Percentiles rank a stretch among this genome's conserved stretches.
These are phyloP conservation scores for Trichoderma oligosporum DNA, from an alignment of 2,329 filamentous ascomycete genomes.

Conservation along the genomic window DNA sequence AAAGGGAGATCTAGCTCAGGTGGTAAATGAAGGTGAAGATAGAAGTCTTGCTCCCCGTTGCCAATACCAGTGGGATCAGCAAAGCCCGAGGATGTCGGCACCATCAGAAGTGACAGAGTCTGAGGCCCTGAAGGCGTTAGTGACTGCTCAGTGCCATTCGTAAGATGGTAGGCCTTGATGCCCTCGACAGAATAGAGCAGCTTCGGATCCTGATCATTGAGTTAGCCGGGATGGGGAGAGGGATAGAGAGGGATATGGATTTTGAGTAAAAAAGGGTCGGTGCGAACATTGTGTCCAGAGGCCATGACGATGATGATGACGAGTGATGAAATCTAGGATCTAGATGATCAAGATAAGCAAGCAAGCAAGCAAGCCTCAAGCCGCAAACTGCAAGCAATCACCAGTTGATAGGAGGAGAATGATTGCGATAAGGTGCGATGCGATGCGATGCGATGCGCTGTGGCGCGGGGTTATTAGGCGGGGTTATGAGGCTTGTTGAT, in stretches of 20 bases:
- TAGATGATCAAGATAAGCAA: background rate
- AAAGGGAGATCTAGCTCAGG: slow-evolving; percentile 91
- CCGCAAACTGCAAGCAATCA: background rate
- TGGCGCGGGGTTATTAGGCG: background rate
- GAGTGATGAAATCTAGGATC: background rate
- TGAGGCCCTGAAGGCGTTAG: slow-evolving; percentile 84
- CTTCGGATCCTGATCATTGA: slow-evolving; percentile 51
- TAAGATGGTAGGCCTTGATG: slow-evolving; percentile 86
- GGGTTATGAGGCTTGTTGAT: background rate
- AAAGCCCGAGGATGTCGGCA: slow-evolving; percentile 78
- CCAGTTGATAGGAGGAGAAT: background rate
- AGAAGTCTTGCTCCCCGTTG: slow-evolving; percentile 80
- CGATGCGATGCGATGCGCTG: background rate
- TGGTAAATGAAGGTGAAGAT: slow-evolving; percentile 89
- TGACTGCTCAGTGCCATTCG: slow-evolving; percentile 77
- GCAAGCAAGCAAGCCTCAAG: background rate
- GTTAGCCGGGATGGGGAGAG: background rate
- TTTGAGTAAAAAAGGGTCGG: background rate
- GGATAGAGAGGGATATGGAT: background rate
- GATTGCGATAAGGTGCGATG: background rate
- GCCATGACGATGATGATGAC: slow-evolving; percentile 4
- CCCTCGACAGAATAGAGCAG: slow-evolving; percentile 71
- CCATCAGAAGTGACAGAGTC: slow-evolving; percentile 91
- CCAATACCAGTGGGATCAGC: slow-evolving; percentile 53
- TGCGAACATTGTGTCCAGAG: slow-evolving; percentile 18